These are phyloP conservation scores for Arxiozyma heterogenica DNA, from an alignment of 1,139 yeast genomes.

Conservation along the genomic window DNA sequence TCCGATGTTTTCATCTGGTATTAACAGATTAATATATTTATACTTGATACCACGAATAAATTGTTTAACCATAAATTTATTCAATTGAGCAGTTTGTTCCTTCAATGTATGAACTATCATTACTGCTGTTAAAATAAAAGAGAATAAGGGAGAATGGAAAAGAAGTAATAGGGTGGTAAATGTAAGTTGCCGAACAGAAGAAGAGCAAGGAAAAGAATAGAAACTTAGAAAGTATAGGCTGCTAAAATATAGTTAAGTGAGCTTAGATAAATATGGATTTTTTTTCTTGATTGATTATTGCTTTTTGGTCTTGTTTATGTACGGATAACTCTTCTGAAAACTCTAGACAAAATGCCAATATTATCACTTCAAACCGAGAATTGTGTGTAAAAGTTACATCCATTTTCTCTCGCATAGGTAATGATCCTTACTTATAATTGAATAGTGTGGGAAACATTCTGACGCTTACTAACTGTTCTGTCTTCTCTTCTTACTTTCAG, in stretches of 20 bases:
- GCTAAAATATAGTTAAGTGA: too few relatives aligned
- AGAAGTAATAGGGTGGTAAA: too few relatives aligned
- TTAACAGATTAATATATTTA: neutral
- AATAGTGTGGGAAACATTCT: too few relatives aligned
- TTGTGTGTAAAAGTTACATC: neutral
- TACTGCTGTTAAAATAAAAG: neutral
- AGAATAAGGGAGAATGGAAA: neutral
- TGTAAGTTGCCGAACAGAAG: neutral
- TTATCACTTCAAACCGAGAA: neutral
- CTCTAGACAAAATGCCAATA: too few relatives aligned
- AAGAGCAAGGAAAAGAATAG: neutral
- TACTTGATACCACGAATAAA: neutral
- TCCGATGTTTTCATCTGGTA: neutral
- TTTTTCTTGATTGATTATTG: neutral
- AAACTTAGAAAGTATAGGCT: neutral
- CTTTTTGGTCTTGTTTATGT: neutral
- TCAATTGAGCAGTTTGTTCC: constrained; percentile 3
- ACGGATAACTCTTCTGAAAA: too few relatives aligned
- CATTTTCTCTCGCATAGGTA: neutral
- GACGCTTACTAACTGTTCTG: neutral
- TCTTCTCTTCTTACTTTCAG: neutral
- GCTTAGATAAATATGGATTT: neutral
- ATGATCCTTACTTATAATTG: too few relatives aligned
- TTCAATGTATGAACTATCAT: constrained; percentile 1
- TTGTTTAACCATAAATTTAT: constrained; percentile 1